Evolutionary conservation across 106 monocot genomes (phyloP).

Genomic region (Apostasia ramifera): DNA sequence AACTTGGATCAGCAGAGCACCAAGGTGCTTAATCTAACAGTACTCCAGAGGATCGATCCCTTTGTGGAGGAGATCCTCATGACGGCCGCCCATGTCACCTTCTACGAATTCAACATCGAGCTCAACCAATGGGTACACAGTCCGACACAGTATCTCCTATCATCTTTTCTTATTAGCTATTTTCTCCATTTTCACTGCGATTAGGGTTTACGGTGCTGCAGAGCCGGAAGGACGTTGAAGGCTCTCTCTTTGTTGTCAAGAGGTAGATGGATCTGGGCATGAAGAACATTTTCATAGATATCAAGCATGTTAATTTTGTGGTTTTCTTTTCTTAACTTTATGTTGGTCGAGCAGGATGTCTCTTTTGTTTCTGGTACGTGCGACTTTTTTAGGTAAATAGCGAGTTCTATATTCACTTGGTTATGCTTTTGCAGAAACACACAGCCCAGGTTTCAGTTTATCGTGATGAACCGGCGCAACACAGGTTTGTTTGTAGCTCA

Average conservation of each 20-base stretch:
- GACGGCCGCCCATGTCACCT: constrained; percentile 79
- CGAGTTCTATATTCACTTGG: background rate
- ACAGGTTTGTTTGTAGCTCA: constrained; percentile 37
- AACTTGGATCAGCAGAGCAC: constrained; percentile 68
- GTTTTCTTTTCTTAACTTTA: no score
- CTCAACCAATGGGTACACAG: constrained; percentile 64
- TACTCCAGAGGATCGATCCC: constrained; percentile 77
- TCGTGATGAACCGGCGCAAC: constrained; percentile 91
- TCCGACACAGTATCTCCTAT: background rate
- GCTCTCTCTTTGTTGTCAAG: constrained; percentile 86
- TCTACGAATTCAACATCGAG: constrained; percentile 83
- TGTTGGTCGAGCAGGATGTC: no score
- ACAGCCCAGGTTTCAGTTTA: constrained; percentile 87
- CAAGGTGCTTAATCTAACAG: constrained; percentile 63
- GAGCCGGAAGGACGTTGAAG: constrained; percentile 85
- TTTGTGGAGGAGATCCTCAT: constrained; percentile 82
- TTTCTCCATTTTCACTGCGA: background rate
- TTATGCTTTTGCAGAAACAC: constrained; percentile 32
- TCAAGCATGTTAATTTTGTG: no score
- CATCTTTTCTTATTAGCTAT: background rate
- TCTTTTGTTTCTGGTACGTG: no score
- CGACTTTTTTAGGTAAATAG: no score
- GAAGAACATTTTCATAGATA: no score
- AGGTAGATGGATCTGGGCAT: constrained; percentile 34
- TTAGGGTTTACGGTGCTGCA: constrained; percentile 15